Base-by-base conservation (phyloP, 73 alveolate genomes). In the Paramecium caudatum region DNA sequence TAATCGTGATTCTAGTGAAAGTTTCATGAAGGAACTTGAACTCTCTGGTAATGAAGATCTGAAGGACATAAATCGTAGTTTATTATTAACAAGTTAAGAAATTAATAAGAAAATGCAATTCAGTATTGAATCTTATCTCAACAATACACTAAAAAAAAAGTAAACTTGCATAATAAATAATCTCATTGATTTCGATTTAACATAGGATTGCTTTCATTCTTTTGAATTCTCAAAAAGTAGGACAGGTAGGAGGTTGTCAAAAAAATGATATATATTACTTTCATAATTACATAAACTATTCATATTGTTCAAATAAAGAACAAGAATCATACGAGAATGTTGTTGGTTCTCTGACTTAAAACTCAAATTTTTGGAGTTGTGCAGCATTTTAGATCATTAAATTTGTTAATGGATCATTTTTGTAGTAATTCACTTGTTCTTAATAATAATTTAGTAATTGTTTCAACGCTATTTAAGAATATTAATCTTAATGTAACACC, bases 31-130 rank as follows among this genome's bases (percentile, higher is more conserved):
- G 15, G 88, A 74, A 10, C 32, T 74, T 12, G 88, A 74, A 41
- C 12, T 45, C 7, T 74, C 88, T 10, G 88, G 88, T 4, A 74
- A 74, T 41, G 88, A 74, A 39, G 88, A 74, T 41, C 25, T 74
- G 21, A 37, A 43, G 12, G 88, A 74, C 1, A 74, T 74, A 8
- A 74, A 74, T 34, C 36, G 32, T 16, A 39, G 88, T 10, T 3
- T 74, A 3, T 34, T 74, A n/a, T 74, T 27, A 13, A 39, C 88
- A 13, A 41, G 69, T 6, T 74, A 74, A 16, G 88, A 74, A 47
- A 27, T 74, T 41, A 19, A 74, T 1, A 74, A 74, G 69, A 74
- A 74, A 17, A 74, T 74, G 47, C 23, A 74, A 39, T 19, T 37
- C 25, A 74, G 45, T 74, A 27, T 74, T 9, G 88, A 74, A 39